These are phyloP conservation scores for Pseudocercospora fijiensis DNA, from an alignment of 2,329 filamentous ascomycete species.

Conservation along the genomic window DNA sequence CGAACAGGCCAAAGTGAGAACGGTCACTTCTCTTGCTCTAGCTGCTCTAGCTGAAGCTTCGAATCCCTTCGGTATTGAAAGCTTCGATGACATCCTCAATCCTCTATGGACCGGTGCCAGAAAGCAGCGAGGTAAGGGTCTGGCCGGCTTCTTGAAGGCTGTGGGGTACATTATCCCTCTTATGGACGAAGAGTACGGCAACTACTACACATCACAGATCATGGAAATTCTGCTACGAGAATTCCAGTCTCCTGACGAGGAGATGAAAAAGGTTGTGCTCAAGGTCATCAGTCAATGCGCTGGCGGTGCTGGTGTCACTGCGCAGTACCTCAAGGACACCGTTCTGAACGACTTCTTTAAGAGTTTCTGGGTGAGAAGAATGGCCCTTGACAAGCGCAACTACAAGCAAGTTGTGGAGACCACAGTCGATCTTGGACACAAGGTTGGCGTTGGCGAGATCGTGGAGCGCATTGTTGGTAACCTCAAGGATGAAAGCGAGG, in stretches of 20 bases:
- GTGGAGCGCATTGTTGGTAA: conserved; percentile 90
- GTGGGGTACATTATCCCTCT: conserved; percentile 97
- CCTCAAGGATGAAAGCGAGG: conserved; percentile 95
- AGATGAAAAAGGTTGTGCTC: conserved; percentile 99
- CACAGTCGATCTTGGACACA: conserved; percentile 93
- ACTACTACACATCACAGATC: conserved; percentile 97
- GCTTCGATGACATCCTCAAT: conserved; percentile 96
- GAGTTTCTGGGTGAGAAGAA: conserved; percentile 94
- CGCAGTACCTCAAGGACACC: conserved; percentile 90
- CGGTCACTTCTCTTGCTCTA: conserved; percentile 91
- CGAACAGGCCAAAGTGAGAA: conserved; percentile 95
- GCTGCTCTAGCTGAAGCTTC: conserved; percentile 93
- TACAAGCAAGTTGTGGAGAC: conserved; percentile 98
- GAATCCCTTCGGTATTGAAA: conserved; percentile 98
- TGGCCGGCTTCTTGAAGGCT: conserved; percentile 94
- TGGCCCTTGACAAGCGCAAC: conserved; percentile 96
- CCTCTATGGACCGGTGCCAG: conserved; percentile 94
- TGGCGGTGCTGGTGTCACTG: conserved; percentile 89
- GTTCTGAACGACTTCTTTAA: conserved; percentile 97
- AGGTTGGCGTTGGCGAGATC: conserved; percentile 96
- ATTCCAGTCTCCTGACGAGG: conserved; percentile 94
- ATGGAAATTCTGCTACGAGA: conserved; percentile 98
- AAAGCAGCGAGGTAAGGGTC: conserved; percentile 93
- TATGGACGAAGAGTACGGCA: conserved; percentile 99
- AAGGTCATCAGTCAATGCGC: conserved; percentile 97